Percentiles rank a stretch among this genome's conserved stretches.
Evolutionary conservation across 108 stramenopile genomes (phyloP).

Genomic region (Aureococcus anophagefferens): DNA sequence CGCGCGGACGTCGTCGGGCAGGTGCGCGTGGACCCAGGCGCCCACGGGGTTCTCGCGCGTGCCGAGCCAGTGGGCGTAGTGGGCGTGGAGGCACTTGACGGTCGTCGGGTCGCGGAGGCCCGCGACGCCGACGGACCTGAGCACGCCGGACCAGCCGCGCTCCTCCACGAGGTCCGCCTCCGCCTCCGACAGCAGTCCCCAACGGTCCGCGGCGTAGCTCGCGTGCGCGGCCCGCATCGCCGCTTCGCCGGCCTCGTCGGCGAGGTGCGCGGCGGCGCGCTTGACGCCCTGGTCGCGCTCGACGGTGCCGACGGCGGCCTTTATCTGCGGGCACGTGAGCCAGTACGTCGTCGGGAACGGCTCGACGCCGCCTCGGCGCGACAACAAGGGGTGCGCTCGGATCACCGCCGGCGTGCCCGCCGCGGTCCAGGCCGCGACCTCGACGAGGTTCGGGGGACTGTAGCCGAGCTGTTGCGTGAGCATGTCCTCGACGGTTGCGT

Average conservation of each 20-base stretch:
- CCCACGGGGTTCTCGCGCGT: neutral
- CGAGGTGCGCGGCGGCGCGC: neutral
- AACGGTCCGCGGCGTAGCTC: neutral
- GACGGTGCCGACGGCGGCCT: neutral
- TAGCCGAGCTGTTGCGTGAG: conserved; percentile 2
- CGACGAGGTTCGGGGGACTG: neutral
- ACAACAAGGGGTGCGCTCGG: neutral
- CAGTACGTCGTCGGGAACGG: neutral
- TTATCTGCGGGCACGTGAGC: neutral
- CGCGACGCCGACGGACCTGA: neutral
- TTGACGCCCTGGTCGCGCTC: neutral
- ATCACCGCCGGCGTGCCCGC: neutral
- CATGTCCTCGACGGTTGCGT: too few species aligned
- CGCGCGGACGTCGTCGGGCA: neutral
- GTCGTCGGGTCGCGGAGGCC: neutral
- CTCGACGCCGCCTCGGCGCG: neutral
- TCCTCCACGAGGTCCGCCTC: neutral
- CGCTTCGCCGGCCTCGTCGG: neutral
- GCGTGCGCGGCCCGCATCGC: neutral
- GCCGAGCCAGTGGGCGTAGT: neutral
- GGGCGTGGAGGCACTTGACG: neutral
- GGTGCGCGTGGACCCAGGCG: neutral
- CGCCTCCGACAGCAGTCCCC: neutral
- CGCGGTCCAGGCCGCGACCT: neutral
- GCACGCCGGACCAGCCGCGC: neutral